Base-by-base conservation (phyloP, 805 yeast genomes). In the Alloascoidea hylecoeti region DNA sequence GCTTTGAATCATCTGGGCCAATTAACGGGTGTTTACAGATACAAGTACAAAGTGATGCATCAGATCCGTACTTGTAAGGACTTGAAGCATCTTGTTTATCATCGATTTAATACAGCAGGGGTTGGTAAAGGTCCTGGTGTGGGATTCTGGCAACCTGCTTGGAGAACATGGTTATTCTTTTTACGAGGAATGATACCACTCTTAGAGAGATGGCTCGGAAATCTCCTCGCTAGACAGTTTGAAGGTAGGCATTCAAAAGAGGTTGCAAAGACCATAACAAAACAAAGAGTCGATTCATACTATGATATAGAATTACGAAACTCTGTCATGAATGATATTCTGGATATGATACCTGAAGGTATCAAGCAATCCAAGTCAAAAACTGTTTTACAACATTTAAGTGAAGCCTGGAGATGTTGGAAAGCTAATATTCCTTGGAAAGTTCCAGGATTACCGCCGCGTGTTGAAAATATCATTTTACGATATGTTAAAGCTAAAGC, bases 381-480 rank as follows among this genome's bases (percentile, higher is more conserved):
- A 49, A 76, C 94, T 0, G 80, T 92, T 38, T 57, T 92, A 36
- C 97, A 92, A 50, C 99, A 92, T 57, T 64, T 92, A 41, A 82
- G 94, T 52, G 98, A 92, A 56, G 98, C 98, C 0, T 92, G 99
- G 99, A 66, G 98, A 54, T 92, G 97, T 55, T 92, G 99, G 99
- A 92, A 92, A 55, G 98, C 98, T 2, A 89, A 92, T 51, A 80
- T 92, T 41, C 95, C 96, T 0, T 92, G 97, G 97, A 77, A 84
- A 47, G 97, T 92, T 13, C 95, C 95, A 1, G 97, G 97, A 0
- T 64, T 92, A 58, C 98, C 99, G 2, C 80, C 71, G 38, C 96
- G 96, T 0, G 73, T 92, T 17, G 92, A 78, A 46, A 72, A 74
- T 34, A 83, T 92, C 30, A 88, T 92, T 43, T 79, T 83, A 50